Percentiles rank a stretch among this genome's conserved stretches.
These are phyloP conservation scores for Metschnikowia picachoensis DNA, from an alignment of 805 yeast genomes.

Conservation along the genomic window DNA sequence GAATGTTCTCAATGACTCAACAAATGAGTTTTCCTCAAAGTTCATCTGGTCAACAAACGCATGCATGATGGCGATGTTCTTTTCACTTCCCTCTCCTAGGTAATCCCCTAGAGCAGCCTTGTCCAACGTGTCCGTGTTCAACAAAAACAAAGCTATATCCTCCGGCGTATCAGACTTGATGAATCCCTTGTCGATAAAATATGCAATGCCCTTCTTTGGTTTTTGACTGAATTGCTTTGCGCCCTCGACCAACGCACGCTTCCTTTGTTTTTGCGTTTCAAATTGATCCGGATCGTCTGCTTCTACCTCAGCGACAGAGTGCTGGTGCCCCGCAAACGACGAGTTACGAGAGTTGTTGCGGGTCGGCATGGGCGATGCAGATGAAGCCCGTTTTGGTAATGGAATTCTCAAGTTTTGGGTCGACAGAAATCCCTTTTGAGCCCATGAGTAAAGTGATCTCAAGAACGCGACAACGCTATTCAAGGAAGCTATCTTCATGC, in stretches of 20 bases:
- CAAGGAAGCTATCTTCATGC: constrained; percentile 77
- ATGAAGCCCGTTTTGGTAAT: neutral
- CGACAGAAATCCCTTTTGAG: constrained; percentile 54
- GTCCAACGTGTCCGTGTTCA: constrained; percentile 71
- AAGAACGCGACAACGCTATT: constrained; percentile 78
- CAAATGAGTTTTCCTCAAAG: constrained; percentile 63
- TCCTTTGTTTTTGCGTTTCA: constrained; percentile 77
- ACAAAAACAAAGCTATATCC: constrained; percentile 70
- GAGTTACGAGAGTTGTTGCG: constrained; percentile 28
- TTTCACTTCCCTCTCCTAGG: constrained; percentile 82
- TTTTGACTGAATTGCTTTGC: constrained; percentile 76
- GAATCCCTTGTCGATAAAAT: constrained; percentile 60
- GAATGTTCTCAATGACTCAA: constrained; percentile 80
- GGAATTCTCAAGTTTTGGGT: constrained; percentile 3
- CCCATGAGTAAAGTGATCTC: constrained; percentile 81
- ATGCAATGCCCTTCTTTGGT: constrained; percentile 74
- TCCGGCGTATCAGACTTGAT: constrained; percentile 56
- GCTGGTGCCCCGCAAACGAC: constrained; percentile 23
- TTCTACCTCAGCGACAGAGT: constrained; percentile 54
- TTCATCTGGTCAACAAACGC: constrained; percentile 88
- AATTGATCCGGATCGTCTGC: constrained; percentile 78
- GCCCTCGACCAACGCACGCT: constrained; percentile 76
- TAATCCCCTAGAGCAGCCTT: constrained; percentile 85
- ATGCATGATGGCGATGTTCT: constrained; percentile 81
- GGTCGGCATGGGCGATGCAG: constrained; percentile 24